A percentile compares a stretch with the other conserved stretches of the same genome.
These are phyloP conservation scores for Hericium erinaceus DNA, from an alignment of 768 basidiomycete species.

Conservation along the genomic window DNA sequence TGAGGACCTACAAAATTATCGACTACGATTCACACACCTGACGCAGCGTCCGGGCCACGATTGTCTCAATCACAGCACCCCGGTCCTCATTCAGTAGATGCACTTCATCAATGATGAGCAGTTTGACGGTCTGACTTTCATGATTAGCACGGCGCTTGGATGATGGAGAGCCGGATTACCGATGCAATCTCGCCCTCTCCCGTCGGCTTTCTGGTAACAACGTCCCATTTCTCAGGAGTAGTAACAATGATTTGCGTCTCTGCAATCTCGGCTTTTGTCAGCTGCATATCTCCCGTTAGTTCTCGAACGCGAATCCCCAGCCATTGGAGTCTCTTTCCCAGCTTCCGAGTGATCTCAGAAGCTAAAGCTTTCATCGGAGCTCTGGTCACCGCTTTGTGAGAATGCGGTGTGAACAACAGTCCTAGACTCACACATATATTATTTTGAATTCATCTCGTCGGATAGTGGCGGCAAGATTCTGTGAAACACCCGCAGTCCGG, in stretches of 20 bases:
- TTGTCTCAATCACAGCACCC: conserved; percentile 96
- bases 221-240: conserved; percentile 99
- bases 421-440: conserved; percentile 75
- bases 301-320: conserved; percentile 80
- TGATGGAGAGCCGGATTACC: conserved; percentile 33
- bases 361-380: conserved; percentile 99
- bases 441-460: conserved; percentile 79
- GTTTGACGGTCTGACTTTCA: conserved; percentile 63
- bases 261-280: conserved; percentile 88
- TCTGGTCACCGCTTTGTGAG: conserved; percentile 26
- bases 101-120: conserved; percentile 96
- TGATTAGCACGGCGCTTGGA: not conserved
- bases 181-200: conserved; percentile 96
- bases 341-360: conserved; percentile 88
- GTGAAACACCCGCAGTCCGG: conserved; percentile 22
- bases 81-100: conserved; percentile 96
- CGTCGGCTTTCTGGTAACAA: conserved; percentile 93
- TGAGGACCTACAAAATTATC: not conserved
- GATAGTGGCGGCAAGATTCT: conserved; percentile 40
- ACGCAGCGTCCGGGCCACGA: conserved; percentile 90
- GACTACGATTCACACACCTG: conserved; percentile 38
- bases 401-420: not conserved
- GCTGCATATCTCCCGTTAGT: conserved; percentile 87
- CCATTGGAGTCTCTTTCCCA: conserved; percentile 86
- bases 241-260: conserved; percentile 97